These are phyloP conservation scores for Termitomyces bulborhizus DNA, from an alignment of 768 basidiomycete species.

Conservation along the genomic window DNA sequence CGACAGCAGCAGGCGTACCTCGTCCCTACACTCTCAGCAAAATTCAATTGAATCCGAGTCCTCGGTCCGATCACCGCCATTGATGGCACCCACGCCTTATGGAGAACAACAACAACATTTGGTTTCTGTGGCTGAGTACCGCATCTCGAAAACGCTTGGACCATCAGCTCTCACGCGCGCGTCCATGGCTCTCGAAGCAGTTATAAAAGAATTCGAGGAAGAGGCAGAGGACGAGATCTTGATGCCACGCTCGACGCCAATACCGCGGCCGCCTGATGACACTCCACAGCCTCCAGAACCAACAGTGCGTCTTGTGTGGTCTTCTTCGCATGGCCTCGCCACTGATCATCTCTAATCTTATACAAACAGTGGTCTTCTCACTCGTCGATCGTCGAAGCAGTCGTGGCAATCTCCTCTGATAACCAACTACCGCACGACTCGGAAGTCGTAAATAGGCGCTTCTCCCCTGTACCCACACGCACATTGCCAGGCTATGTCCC, in stretches of 20 bases:
- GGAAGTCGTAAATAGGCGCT: conserved; percentile 36
- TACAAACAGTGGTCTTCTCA: conserved; percentile 24
- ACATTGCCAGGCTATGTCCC: conserved; percentile 80
- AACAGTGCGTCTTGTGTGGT: conserved; percentile 20
- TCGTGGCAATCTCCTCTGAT: conserved; percentile 68
- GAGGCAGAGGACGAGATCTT: conserved; percentile 72
- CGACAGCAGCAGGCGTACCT: conserved; percentile 35
- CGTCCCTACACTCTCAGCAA: conserved; percentile 34
- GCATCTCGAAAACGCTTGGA: conserved; percentile 44
- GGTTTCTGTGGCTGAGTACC: conserved; percentile 35
- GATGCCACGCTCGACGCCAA: conserved; percentile 57
- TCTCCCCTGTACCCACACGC: conserved; percentile 58
- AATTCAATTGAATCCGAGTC: conserved; percentile 31
- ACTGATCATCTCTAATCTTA: conserved; percentile 7
- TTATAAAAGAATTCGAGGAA: conserved; percentile 74
- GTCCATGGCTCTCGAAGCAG: conserved; percentile 70
- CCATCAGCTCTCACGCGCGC: conserved; percentile 53
- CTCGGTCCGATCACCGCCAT: conserved; percentile 34
- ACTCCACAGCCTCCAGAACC: conserved; percentile 18
- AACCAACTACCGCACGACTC: conserved; percentile 41
- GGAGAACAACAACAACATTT: conserved; percentile 29
- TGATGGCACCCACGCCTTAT: conserved; percentile 29
- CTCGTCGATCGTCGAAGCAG: conserved; percentile 47
- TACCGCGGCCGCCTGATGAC: conserved; percentile 31
- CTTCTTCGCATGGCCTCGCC: background rate